Evolutionary conservation across 768 basidiomycete genomes (phyloP), one percentile per base, ranked within the genome.

Genomic region (Grammothele lineata): DNA sequence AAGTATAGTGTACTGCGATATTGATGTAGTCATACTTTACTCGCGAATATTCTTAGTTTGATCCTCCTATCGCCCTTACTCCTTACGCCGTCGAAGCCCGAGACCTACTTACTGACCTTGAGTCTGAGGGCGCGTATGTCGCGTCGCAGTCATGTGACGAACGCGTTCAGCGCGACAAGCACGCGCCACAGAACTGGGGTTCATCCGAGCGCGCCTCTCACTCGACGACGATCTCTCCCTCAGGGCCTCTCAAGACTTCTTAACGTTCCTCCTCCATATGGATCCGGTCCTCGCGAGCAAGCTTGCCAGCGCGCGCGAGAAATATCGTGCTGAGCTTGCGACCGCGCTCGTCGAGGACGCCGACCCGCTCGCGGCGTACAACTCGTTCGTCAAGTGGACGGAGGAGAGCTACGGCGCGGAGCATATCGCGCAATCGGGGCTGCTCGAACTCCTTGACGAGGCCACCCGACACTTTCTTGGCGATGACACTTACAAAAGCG

Each of bases 321-420:
- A 45, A 10, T 62, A 62, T 54, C 60, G 68, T 26, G 54, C 63
- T 5, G 62, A 69, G 19, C 72, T 91, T 25, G 69, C 65, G 6
- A 73, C 72, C 27, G 81, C 81, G 0, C 69, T 82, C 14, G 71
- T 71, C 11, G 86, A 87, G 51, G 89, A 90, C 47, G 86, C 87
- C 52, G 96, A 97, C 60, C 87, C 93, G 3, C 76, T 98, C 21
- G 85, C 87, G 2, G 76, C 84, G 1, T 95, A 92, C 55, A 77
- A 88, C 63, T 75, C 83, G 61, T 96, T 93, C 66, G 81, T 97
- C 42, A 80, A 88, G 51, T 98, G 93, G 89, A 92, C 86, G 26
- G 70, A 85, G 48, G 83, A 91, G 55, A 81, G 80, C 57, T 93
- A 94, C 56, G 72, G 76, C 37, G 72, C 79, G 38, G 83, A 87